Conservation (phyloP, 2,329 filamentous ascomycete genomes). For the Lasiodiplodia gonubiensis region DNA sequence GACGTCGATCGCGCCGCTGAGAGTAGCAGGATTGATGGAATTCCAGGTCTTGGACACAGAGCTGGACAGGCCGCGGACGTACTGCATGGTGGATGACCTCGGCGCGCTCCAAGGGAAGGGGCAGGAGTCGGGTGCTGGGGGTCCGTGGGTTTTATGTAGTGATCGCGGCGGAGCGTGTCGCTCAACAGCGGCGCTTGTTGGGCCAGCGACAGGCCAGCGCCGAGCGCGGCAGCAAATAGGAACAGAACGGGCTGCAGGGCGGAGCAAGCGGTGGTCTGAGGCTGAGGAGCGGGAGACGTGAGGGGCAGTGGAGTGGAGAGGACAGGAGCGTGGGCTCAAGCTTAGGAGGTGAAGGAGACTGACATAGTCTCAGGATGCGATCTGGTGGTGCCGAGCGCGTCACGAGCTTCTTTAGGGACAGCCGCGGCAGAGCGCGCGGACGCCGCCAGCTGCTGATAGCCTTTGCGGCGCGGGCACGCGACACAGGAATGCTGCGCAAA, state of each 20-base stretch:
- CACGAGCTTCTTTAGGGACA: constrained; percentile 21
- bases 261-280: constrained; percentile 11
- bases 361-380: constrained; percentile 21
- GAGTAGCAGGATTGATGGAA: constrained; percentile 95
- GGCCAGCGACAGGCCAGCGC: constrained; percentile 23
- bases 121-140: constrained; percentile 3
- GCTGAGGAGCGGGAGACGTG: constrained; percentile 3
- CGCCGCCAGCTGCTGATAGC: background rate
- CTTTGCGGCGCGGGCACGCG: background rate
- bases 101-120: constrained; percentile 1
- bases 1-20: constrained; percentile 97
- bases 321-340: background rate
- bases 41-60: constrained; percentile 99
- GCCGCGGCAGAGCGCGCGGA: constrained; percentile 16
- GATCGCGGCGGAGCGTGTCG: constrained; percentile 11
- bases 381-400: constrained; percentile 28
- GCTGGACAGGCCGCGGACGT: constrained; percentile 93
- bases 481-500: background rate
- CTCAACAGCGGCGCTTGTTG: constrained; percentile 29
- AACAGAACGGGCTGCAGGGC: background rate
- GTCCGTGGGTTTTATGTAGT: constrained; percentile 18
- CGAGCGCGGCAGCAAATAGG: constrained; percentile 4
- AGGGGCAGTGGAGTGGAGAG: constrained; percentile 13
- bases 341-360: constrained; percentile 5
- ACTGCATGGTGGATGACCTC: constrained; percentile 86